These are phyloP conservation scores for Aspergillus sparsus DNA, from an alignment of 495 filamentous ascomycete genomes.

Conservation along the genomic window DNA sequence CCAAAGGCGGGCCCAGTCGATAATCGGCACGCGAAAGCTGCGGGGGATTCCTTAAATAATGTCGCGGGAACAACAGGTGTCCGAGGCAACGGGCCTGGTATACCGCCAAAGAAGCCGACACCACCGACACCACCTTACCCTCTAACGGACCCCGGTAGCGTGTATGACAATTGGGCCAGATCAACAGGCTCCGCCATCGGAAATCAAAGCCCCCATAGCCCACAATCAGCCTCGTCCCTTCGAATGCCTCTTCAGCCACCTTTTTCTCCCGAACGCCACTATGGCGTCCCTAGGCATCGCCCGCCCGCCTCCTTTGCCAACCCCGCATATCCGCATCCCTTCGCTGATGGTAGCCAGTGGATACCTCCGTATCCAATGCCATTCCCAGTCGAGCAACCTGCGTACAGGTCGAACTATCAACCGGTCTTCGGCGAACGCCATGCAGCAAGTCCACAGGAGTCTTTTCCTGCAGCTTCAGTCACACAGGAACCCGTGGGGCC, in stretches of 20 bases:
- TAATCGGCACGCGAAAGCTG: slow-evolving; percentile 21
- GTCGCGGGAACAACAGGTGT: slow-evolving; percentile 21
- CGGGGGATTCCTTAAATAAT: slow-evolving; percentile 20
- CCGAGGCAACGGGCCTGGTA: slow-evolving; percentile 30
- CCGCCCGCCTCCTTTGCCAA: slow-evolving; percentile 33
- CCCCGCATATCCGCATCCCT: slow-evolving; percentile 34
- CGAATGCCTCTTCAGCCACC: slow-evolving; percentile 33
- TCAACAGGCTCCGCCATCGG: slow-evolving; percentile 19
- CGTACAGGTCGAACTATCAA: slow-evolving; percentile 27
- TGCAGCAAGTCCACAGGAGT: slow-evolving; percentile 17
- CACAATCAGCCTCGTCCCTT: slow-evolving; percentile 42
- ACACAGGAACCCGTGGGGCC: slow-evolving; percentile 23
- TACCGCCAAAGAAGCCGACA: slow-evolving; percentile 29
- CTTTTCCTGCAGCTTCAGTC: slow-evolving; percentile 17
- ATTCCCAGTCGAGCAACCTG: slow-evolving; percentile 31
- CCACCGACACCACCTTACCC: slow-evolving; percentile 27
- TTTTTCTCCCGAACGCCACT: slow-evolving; percentile 33
- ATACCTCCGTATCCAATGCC: slow-evolving; percentile 42
- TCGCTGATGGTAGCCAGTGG: slow-evolving; percentile 52
- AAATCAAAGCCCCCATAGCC: slow-evolving; percentile 32
- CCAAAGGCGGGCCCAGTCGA: slow-evolving; percentile 19
- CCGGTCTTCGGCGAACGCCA: slow-evolving; percentile 26
- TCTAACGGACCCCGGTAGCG: slow-evolving; percentile 26
- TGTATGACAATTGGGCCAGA: slow-evolving; percentile 30
- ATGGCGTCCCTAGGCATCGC: slow-evolving; percentile 29